Evolutionary conservation across 202 grass and related monocot genomes (phyloP).

Genomic region (Alloteropsis angusta): DNA sequence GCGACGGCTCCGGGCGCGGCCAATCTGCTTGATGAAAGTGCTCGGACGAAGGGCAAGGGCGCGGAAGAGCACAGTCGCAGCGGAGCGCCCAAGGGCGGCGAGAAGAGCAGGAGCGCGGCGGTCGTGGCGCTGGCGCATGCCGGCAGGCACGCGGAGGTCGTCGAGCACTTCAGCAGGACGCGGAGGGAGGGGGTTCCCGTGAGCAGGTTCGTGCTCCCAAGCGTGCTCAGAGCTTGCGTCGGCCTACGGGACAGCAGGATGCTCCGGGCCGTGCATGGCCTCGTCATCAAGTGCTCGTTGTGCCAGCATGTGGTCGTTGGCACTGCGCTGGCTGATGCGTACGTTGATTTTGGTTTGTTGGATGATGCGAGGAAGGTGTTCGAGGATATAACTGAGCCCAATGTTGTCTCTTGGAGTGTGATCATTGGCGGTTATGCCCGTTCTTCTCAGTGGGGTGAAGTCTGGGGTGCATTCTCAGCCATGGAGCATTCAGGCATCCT

Average conservation of each 20-base stretch:
- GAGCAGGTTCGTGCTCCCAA: conserved; percentile 35
- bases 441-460: conserved; percentile 31
- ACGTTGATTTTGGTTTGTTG: conserved; percentile 23
- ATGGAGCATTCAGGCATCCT: conserved; percentile 22
- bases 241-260: conserved; percentile 11
- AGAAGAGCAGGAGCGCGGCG: conserved; percentile 28
- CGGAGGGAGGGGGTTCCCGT: not conserved
- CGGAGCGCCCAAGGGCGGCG: not conserved
- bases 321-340: conserved; percentile 32
- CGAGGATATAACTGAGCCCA: conserved; percentile 23
- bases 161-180: conserved; percentile 29
- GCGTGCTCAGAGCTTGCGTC: conserved; percentile 31
- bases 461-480: conserved; percentile 29
- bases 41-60: not conserved
- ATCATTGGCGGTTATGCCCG: conserved; percentile 33
- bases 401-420: conserved; percentile 47
- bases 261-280: conserved; percentile 30
- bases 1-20: not conserved
- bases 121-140: conserved; percentile 39
- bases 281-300: conserved; percentile 27
- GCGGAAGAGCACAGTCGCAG: not conserved
- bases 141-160: conserved; percentile 21
- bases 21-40: conserved; percentile 12
- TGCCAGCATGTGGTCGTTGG: conserved; percentile 36
- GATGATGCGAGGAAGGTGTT: conserved; percentile 30